Percentiles rank a stretch among this genome's conserved stretches.
phyloP scores from a whole-genome alignment of 495 filamentous ascomycete species.

The Aspergillus bertholletiae region DNA sequence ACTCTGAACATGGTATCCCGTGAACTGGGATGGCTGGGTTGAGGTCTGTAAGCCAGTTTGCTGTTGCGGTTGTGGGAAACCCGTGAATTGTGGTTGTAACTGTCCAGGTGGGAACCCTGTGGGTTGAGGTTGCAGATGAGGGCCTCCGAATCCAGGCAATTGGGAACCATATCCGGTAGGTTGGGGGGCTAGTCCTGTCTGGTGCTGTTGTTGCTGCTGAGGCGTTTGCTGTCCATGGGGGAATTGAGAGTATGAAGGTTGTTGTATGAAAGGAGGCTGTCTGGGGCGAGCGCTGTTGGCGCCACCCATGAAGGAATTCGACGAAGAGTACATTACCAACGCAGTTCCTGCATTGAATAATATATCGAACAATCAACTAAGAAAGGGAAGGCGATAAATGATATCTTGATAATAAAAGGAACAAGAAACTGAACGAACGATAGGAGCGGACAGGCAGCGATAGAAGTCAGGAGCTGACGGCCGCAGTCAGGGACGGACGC shows the following conservation, averaged over 20 bases:
- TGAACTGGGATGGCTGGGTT: constrained; percentile 37
- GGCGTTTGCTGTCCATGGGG: constrained; percentile 48
- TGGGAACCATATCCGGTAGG: constrained; percentile 52
- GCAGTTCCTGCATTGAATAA: constrained; percentile 25
- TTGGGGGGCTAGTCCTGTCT: constrained; percentile 48
- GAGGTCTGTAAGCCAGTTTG: constrained; percentile 42
- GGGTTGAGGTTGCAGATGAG: constrained; percentile 51
- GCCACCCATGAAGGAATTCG: constrained; percentile 78
- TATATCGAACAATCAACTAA: constrained; percentile 15
- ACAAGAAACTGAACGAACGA: constrained; percentile 6
- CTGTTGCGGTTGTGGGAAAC: constrained; percentile 49
- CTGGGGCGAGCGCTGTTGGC: constrained; percentile 71
- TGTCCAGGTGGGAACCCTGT: constrained; percentile 58
- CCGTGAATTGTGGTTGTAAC: constrained; percentile 59
- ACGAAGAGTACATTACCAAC: constrained; percentile 77
- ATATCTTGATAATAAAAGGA: constrained; percentile 10
- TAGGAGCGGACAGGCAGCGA: constrained; percentile 8
- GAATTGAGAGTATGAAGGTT: constrained; percentile 45
- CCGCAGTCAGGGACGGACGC: constrained; percentile 10
- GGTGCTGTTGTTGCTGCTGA: constrained; percentile 57
- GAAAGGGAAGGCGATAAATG: constrained; percentile 20
- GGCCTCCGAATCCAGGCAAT: constrained; percentile 48
- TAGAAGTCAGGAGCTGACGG: constrained; percentile 2
- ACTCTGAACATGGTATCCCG: constrained; percentile 35
- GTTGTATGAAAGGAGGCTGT: constrained; percentile 49